A percentile compares a stretch with the other conserved stretches of the same genome.
These are phyloP conservation scores for Cyclocybe cylindracea DNA, from an alignment of 768 basidiomycete species.

Conservation along the genomic window DNA sequence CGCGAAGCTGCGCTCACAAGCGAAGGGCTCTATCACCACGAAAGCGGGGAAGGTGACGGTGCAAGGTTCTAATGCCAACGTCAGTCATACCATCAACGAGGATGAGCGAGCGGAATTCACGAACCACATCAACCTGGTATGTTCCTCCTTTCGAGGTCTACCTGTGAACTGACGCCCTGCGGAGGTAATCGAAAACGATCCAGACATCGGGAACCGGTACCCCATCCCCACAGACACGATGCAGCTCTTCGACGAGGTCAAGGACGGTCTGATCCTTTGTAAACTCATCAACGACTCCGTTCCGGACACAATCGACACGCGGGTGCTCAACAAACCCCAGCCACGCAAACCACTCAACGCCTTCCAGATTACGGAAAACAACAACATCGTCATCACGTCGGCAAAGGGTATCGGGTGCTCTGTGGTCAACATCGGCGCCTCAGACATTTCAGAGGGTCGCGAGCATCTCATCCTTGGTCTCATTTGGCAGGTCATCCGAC, in stretches of 20 bases:
- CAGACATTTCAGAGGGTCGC: slow-evolving; percentile 88
- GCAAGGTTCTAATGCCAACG: slow-evolving; percentile 92
- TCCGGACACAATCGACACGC: slow-evolving; percentile 97
- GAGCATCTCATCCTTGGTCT: slow-evolving; percentile 97
- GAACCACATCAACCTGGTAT: slow-evolving; percentile 94
- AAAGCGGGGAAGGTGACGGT: slow-evolving; percentile 92
- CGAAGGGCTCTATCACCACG: slow-evolving; percentile 49
- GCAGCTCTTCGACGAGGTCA: slow-evolving; percentile 97
- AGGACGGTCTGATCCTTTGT: slow-evolving; percentile 94
- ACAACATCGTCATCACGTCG: slow-evolving; percentile 99
- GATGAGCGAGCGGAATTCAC: slow-evolving; percentile 96
- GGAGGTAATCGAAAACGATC: slow-evolving; percentile 89
- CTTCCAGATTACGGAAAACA: slow-evolving; percentile 99
- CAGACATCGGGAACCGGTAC: slow-evolving; percentile 77
- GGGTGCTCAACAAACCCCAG: slow-evolving; percentile 92
- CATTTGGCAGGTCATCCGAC: slow-evolving; percentile 98
- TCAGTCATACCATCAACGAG: slow-evolving; percentile 96
- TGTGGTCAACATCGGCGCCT: slow-evolving; percentile 96
- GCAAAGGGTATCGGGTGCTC: slow-evolving; percentile 98
- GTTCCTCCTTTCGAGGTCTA: slow-evolving; percentile 25
- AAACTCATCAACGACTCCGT: slow-evolving; percentile 99
- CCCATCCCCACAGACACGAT: slow-evolving; percentile 96
- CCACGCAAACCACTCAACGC: slow-evolving; percentile 86
- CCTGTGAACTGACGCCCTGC: slow-evolving; percentile 3
- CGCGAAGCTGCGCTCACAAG: slow-evolving; percentile 69